Percentiles rank a stretch among this genome's conserved stretches.
phyloP scores from a whole-genome alignment of 192 early-diverging fungal genomes.

The Backusella sp. region DNA sequence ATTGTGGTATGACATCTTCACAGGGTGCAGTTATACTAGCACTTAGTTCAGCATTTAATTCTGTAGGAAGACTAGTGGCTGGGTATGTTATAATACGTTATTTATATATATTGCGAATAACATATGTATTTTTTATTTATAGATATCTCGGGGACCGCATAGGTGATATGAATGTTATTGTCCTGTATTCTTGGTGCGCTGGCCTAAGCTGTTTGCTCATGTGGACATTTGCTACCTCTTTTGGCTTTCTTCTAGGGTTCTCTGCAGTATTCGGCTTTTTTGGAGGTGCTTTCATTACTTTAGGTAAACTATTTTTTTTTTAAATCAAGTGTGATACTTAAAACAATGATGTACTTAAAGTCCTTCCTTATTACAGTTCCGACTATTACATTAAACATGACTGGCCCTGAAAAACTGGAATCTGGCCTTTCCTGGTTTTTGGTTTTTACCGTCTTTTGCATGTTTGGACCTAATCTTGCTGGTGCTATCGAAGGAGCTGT shows the following conservation, averaged over 20 bases:
- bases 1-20: conserved; percentile 15
- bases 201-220: conserved; percentile 21
- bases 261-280: conserved; percentile 22
- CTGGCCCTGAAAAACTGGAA: conserved; percentile 11
- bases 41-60: conserved; percentile 21
- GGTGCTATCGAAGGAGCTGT: conserved; percentile 8
- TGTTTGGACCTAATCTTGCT: conserved; percentile 22
- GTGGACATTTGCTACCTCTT: conserved; percentile 35
- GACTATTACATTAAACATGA: conserved; percentile 11
- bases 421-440: conserved; percentile 14
- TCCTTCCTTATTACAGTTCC: conserved; percentile 6
- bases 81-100: conserved; percentile 16
- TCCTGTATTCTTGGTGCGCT: conserved; percentile 25
- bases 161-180: conserved; percentile 32
- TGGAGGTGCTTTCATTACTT: conserved; percentile 23
- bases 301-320: not conserved
- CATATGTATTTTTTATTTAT: not conserved
- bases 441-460: conserved; percentile 1
- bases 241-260: conserved; percentile 22
- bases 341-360: not conserved
- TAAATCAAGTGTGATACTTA: not conserved
- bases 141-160: conserved; percentile 25
- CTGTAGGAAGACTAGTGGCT: conserved; percentile 23
- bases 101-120: not conserved
- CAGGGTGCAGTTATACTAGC: conserved; percentile 31